phyloP scores from a whole-genome alignment of 2,329 filamentous ascomycete species.

The Plenodomus tracheiphilus region DNA sequence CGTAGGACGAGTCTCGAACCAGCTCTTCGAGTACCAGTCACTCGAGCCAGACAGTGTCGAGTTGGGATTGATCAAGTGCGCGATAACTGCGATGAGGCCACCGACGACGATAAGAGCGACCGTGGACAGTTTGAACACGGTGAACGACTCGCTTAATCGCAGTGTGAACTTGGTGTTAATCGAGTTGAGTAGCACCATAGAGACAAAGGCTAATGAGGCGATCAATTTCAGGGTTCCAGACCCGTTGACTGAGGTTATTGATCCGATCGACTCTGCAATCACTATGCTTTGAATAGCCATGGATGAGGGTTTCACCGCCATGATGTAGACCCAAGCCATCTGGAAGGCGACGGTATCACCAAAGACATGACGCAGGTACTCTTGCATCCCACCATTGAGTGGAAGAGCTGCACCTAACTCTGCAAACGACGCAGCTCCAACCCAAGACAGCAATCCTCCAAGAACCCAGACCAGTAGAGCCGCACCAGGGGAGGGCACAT shows the following conservation, averaged over 20 bases:
- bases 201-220: slow-evolving; percentile 42
- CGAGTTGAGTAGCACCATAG: slow-evolving; percentile 50
- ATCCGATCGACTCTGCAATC: slow-evolving; percentile 55
- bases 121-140: slow-evolving; percentile 44
- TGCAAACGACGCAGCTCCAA: slow-evolving; percentile 64
- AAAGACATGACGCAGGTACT: slow-evolving; percentile 64
- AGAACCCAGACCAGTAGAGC: slow-evolving; percentile 64
- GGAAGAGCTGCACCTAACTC: slow-evolving; percentile 67
- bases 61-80: slow-evolving; percentile 31
- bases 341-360: slow-evolving; percentile 65
- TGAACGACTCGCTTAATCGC: slow-evolving; percentile 48
- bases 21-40: slow-evolving; percentile 51
- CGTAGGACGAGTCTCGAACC: slow-evolving; percentile 59
- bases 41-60: slow-evolving; percentile 34
- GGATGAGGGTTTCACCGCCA: slow-evolving; percentile 66
- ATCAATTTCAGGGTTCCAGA: slow-evolving; percentile 43
- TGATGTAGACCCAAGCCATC: slow-evolving; percentile 67
- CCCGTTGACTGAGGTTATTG: slow-evolving; percentile 48
- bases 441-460: slow-evolving; percentile 66
- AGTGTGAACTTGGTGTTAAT: slow-evolving; percentile 48
- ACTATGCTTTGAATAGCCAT: slow-evolving; percentile 67
- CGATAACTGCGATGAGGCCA: slow-evolving; percentile 34
- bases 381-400: slow-evolving; percentile 66
- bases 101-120: slow-evolving; percentile 37
- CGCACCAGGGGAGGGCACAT: slow-evolving; percentile 63